These are phyloP conservation scores for Eucalyptus sp. DNA, from an alignment of 345 rosid species.

Conservation along the genomic window DNA sequence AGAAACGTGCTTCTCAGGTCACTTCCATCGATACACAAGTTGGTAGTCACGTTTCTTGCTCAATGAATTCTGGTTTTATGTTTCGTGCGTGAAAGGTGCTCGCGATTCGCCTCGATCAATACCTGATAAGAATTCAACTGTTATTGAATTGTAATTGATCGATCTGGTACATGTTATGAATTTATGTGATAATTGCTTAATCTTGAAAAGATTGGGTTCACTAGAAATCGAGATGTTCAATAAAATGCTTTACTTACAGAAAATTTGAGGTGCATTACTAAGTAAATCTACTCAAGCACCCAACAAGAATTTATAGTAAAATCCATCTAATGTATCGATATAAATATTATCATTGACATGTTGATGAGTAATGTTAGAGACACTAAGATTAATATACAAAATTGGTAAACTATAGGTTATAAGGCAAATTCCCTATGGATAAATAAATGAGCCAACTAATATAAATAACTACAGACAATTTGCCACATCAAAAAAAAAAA, in stretches of 20 bases:
- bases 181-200: rapidly evolving
- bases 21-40: not conserved
- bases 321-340: rapidly evolving
- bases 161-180: rapidly evolving
- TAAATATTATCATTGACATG: not conserved
- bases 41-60: not conserved
- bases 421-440: too few species aligned
- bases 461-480: rapidly evolving
- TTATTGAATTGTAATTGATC: not conserved
- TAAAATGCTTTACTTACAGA: not conserved
- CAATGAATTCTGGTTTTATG: not conserved
- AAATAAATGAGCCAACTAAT: too few species aligned
- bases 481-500: not conserved
- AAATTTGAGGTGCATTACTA: too few species aligned
- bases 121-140: too few species aligned
- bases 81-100: not conserved
- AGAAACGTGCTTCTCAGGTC: not conserved
- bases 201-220: not conserved
- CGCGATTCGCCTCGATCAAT: not conserved
- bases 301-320: not conserved
- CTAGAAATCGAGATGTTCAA: not conserved
- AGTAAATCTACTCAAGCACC: not conserved
- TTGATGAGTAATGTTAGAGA: not conserved
- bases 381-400: too few species aligned
- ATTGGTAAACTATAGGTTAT: too few species aligned